Conservation (phyloP, 306 rosid genomes). For the Rosa multiflora region DNA sequence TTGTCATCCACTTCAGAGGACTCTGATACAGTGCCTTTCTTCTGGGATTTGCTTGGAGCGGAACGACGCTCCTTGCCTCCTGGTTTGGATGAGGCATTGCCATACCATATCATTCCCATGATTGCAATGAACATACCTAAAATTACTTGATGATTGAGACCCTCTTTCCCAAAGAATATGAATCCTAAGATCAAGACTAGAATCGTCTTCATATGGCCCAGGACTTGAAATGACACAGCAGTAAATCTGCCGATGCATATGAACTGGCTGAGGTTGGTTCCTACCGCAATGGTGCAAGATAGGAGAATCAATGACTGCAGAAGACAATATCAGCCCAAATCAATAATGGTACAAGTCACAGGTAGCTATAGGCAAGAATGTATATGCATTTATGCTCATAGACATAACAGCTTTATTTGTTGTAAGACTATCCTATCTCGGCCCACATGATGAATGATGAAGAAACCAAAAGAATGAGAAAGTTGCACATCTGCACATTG, state of each 20-base stretch:
- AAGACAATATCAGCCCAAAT: slow-evolving; percentile 28
- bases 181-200: slow-evolving; percentile 70
- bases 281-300: slow-evolving; percentile 77
- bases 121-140: slow-evolving; percentile 71
- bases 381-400: background rate
- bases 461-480: background rate
- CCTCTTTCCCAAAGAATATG: slow-evolving; percentile 79
- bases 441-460: background rate
- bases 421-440: background rate
- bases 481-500: background rate
- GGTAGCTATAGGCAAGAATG: slow-evolving; percentile 11
- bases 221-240: slow-evolving; percentile 77
- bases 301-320: slow-evolving; percentile 64
- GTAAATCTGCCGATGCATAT: slow-evolving; percentile 87
- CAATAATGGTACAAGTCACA: slow-evolving; percentile 26
- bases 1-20: slow-evolving; percentile 47
- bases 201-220: slow-evolving; percentile 85
- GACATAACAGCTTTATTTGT: background rate
- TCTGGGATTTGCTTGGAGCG: slow-evolving; percentile 43
- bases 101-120: slow-evolving; percentile 75
- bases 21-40: slow-evolving; percentile 35
- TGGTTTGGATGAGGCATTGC: slow-evolving; percentile 73
- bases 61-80: slow-evolving; percentile 73
- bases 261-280: slow-evolving; percentile 86
- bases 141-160: slow-evolving; percentile 62